These are phyloP conservation scores for Acacia pycnantha DNA, from an alignment of 331 rosid genomes.

Conservation along the genomic window DNA sequence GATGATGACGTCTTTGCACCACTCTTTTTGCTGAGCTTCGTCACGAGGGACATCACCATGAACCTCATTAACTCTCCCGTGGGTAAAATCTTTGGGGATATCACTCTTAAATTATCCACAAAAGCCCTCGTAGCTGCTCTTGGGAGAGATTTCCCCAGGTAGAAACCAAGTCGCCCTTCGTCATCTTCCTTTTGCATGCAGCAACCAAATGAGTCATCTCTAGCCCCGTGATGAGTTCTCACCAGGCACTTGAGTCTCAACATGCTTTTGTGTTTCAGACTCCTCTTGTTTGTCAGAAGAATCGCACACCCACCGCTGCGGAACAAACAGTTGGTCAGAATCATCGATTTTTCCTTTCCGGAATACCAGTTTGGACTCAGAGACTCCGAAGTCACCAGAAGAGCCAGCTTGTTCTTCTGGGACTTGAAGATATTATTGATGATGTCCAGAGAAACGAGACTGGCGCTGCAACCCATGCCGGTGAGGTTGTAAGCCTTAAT, in stretches of 20 bases:
- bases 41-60: slow-evolving; percentile 21
- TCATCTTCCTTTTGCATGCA: slow-evolving; percentile 78
- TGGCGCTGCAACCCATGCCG: slow-evolving; percentile 96
- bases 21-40: slow-evolving; percentile 17
- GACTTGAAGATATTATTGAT: slow-evolving; percentile 54
- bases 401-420: slow-evolving; percentile 52
- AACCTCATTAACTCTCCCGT: slow-evolving; percentile 59
- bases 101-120: slow-evolving; percentile 60
- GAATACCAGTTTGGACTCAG: slow-evolving; percentile 86
- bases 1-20: slow-evolving; percentile 19
- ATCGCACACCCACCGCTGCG: slow-evolving; percentile 78
- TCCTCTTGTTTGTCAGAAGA: slow-evolving; percentile 67
- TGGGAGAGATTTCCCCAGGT: slow-evolving; percentile 65
- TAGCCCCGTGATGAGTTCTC: slow-evolving; percentile 80
- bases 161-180: slow-evolving; percentile 59
- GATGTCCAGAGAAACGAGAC: slow-evolving; percentile 67
- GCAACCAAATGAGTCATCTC: slow-evolving; percentile 68
- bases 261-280: slow-evolving; percentile 44
- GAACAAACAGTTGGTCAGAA: slow-evolving; percentile 76
- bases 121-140: slow-evolving; percentile 87
- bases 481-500: slow-evolving; percentile 72
- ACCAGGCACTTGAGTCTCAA: slow-evolving; percentile 61
- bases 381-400: slow-evolving; percentile 75
- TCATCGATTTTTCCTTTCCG: slow-evolving; percentile 83
- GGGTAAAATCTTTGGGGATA: slow-evolving; percentile 74